Conservation (phyloP, 768 basidiomycete genomes). For the Exidia glandulosa region DNA sequence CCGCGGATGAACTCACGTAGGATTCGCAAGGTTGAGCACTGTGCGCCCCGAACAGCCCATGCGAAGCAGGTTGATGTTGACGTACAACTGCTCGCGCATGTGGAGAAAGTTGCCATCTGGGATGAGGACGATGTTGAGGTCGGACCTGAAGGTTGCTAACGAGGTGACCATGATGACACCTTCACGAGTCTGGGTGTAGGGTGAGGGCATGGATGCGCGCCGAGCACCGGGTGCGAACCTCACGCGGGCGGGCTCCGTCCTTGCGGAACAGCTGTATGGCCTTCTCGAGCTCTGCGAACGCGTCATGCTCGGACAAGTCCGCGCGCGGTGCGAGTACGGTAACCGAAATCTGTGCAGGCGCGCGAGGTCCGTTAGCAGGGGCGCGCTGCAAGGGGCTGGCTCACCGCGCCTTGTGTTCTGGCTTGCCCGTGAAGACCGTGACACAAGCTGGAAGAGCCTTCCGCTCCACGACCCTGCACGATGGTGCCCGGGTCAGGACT, state of each 20-base stretch:
- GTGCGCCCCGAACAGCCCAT: constrained; percentile 74
- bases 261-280: constrained; percentile 50
- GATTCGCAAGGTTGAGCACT: constrained; percentile 68
- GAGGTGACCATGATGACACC: constrained; percentile 75
- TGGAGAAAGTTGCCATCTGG: constrained; percentile 58
- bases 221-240: constrained; percentile 25
- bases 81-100: constrained; percentile 56
- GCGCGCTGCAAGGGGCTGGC: not conserved
- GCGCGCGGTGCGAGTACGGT: constrained; percentile 41
- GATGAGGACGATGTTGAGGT: constrained; percentile 74
- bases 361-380: constrained; percentile 1
- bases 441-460: constrained; percentile 48
- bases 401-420: constrained; percentile 43
- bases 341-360: constrained; percentile 39
- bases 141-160: constrained; percentile 77
- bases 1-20: constrained; percentile 34
- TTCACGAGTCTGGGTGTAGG: constrained; percentile 36
- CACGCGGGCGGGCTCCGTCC: constrained; percentile 64
- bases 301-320: constrained; percentile 30
- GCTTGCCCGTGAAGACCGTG: constrained; percentile 68
- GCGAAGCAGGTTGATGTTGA: constrained; percentile 74
- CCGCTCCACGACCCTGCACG: constrained; percentile 54
- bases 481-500: constrained; percentile 6
- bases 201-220: not conserved
- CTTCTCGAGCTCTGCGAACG: constrained; percentile 47